phyloP scores from a whole-genome alignment of 2,329 filamentous ascomycete species.

The Arthrobotrys megalospora region DNA sequence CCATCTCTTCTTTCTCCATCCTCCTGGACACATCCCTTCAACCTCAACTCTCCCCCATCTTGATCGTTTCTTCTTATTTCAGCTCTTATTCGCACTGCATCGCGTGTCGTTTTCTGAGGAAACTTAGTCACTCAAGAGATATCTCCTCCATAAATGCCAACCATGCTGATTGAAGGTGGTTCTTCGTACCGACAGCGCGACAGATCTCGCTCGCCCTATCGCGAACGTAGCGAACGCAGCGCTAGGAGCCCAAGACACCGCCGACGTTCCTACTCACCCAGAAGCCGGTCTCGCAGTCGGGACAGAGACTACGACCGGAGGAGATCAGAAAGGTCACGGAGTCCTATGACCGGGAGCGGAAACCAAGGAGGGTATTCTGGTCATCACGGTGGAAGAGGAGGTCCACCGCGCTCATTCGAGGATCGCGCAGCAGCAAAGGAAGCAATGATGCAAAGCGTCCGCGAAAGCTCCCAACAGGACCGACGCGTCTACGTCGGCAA shows the following conservation, averaged over 20 bases:
- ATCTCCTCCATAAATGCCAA: slow-evolving; percentile 62
- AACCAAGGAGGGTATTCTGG: slow-evolving; percentile 79
- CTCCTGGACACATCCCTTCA: slow-evolving; percentile 24
- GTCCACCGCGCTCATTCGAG: slow-evolving; percentile 83
- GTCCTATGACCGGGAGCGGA: slow-evolving; percentile 85
- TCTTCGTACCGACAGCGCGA: slow-evolving; percentile 76
- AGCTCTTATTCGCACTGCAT: slow-evolving; percentile 12
- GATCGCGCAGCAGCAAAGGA: slow-evolving; percentile 87
- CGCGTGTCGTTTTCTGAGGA: slow-evolving; percentile 22
- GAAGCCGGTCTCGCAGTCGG: slow-evolving; percentile 83
- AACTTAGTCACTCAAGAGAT: slow-evolving; percentile 9
- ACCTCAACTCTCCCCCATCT: slow-evolving; percentile 31
- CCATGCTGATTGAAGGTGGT: slow-evolving; percentile 65
- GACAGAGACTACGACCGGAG: slow-evolving; percentile 78
- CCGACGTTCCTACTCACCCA: slow-evolving; percentile 82
- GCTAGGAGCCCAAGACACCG: slow-evolving; percentile 85
- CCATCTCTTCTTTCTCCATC: slow-evolving; percentile 24
- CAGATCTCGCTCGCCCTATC: slow-evolving; percentile 83
- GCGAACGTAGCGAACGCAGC: slow-evolving; percentile 73
- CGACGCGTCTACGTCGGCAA: slow-evolving; percentile 99
- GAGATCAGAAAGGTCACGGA: slow-evolving; percentile 79
- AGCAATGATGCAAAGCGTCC: slow-evolving; percentile 94
- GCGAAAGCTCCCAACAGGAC: slow-evolving; percentile 97
- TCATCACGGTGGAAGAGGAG: slow-evolving; percentile 70
- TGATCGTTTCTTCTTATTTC: slow-evolving; percentile 8